Base-by-base conservation (phyloP, 352 stramenopile species). In the Globisporangium carolinianum region DNA sequence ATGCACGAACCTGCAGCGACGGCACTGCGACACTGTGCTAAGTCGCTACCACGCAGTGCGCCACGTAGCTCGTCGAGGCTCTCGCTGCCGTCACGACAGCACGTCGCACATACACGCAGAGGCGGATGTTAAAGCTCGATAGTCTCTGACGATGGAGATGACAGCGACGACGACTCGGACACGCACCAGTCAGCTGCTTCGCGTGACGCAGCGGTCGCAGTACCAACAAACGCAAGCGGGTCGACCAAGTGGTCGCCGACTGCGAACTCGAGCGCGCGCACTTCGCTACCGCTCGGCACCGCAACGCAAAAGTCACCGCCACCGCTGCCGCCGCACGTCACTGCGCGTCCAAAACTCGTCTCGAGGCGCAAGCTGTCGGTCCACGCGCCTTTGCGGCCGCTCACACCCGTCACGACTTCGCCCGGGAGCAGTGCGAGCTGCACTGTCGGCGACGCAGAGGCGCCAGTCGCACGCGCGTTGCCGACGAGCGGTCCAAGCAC, bases 351-450 rank as follows among this genome's bases (percentile, higher is more conserved):
- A 63, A 89, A 89, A 56, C 74, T 94, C 39, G 84, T 94, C 35
- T 70, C 57, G 10, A 94, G 39, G 1, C 58, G 59, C n/a, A 94
- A 53, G 17, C 57, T 69, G 50, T 94, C 84, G 3, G 65, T 91
- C 84, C 84, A 94, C 49, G 80, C 82, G 6, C 84, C 84, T 38
- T 88, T 90, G 2, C 78, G 73, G 12, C 84, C 84, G 52, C 66
- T 66, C 11, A 92, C 55, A 41, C 60, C 51, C 1, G 59, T 64
- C 38, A 94, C 61, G 18, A 76, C 62, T 53, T 94, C 84, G 35
- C 78, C 68, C 18, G 61, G 53, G 15, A 84, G 47, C 24, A 94
- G 50, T 2, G 62, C 54, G n/a, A 86, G 50, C 3, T 58, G 66
- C 0, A 63, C 45, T 17, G 74, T 77, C 0, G 82, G 71, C 10